Evolutionary conservation across 225 moss, liverwort and hornwort species (phyloP), one percentile per base, ranked within the genome.

Genomic region (Anthoceros angustus): DNA sequence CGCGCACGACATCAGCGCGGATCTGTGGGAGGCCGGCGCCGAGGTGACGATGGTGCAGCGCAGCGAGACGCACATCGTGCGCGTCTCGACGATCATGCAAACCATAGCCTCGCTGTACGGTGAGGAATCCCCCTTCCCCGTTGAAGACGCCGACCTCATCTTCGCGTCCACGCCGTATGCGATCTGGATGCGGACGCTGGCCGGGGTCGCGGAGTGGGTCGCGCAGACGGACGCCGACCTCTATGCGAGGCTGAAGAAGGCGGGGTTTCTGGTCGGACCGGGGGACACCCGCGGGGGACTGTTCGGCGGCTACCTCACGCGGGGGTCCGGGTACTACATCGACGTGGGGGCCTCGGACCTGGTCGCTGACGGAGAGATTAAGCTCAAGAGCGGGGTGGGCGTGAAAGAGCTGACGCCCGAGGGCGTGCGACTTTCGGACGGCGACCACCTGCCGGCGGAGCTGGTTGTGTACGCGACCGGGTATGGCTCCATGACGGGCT

Each of bases 21-120:
- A 20, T 43, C 67, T 72, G 11, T 72, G 63, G 67, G 72, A 72
- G 45, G 38, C 11, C 18, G 67, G 72, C 8, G 72, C 72, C 18
- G 62, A 67, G 43, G 72, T 72, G 21, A 72, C 72, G 14, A 72
- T 72, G 72, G 67, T 72, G 72, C 72, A 72, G 39, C 46, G 67
- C 18, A 72, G 72, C 43, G 67, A 66, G 43, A 72, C 67, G 0
- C 62, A 68, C 16, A 62, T 72, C 18, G 6, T 72, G 7, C 61
- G 26, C 16, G 41, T 45, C 1, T 16, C 9, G 43, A 72, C 41
- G 25, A 23, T 7, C 62, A 45, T 8, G 9, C 60, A 1, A 42
- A 68, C 41, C 14, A 61, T 12, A 63, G 25, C 7, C 55, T 20
- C 8, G 46, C 67, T 67, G 11, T 67, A 72, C 32, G 12, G 62